Evolutionary conservation across 2,329 filamentous ascomycete genomes (phyloP), one percentile per base, ranked within the genome.

Genomic region (Gaeumannomyces tritici): DNA sequence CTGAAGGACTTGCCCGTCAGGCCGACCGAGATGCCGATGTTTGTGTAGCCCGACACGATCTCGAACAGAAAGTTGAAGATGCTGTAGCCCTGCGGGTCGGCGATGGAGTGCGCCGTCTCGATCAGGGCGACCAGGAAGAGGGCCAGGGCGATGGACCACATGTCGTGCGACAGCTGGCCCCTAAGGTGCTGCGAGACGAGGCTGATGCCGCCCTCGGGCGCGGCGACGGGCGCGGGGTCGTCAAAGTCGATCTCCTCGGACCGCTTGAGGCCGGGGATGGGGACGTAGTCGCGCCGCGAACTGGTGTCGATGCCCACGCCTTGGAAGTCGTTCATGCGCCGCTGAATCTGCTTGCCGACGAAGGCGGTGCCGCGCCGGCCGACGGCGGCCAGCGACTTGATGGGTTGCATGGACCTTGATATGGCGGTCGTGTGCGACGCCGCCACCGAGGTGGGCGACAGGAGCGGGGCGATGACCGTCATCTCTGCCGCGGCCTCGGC

Each of bases 121-220:
- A 87, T 83, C 54, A 83, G 79, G 61, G 79, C 78, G 62, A 89
- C 85, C 35, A 85, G 70, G 60, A 88, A 76, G 15, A 87, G 78
- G 2, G 84, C 83, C 0, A 88, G 71, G 3, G 84, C 80, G 18
- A 89, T 81, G 75, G 80, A 85, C 86, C 86, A 89, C 21, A 89
- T 75, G 68, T 89, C 87, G 70, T 89, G 84, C 33, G 84, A 82
- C 2, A 89, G 78, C 70, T 89, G 86, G 7, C 81, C 80, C n/a
- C 83, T 81, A 27, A 88, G 75, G 69, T 89, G 85, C 64, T 82
- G 78, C 47, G 61, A 65, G 12, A 65, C 63, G 6, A 66, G 64
- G 55, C 64, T 66, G 28, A 64, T 62, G 24, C 64, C 61, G n/a
- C 66, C 67, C 47, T 66, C 66, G 55, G 61, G 26, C 57, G 64